phyloP scores from a whole-genome alignment of 1,284 basidiomycete species.

The Apiotrichum domesticum region DNA sequence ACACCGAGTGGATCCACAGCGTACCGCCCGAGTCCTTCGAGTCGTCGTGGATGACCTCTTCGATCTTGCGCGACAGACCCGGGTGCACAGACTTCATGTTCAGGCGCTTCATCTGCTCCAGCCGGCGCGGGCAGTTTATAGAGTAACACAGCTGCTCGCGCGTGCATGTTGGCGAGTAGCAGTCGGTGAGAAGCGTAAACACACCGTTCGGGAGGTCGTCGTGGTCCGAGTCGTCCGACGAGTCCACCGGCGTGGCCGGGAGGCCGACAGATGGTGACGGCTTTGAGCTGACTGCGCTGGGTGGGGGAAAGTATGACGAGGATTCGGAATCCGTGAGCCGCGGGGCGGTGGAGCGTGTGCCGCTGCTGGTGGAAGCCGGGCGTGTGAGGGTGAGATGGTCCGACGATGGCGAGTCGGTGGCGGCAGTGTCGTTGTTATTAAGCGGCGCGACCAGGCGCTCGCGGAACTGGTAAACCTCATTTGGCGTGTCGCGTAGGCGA shows the following conservation, averaged over 20 bases:
- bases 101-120: constrained; percentile 88
- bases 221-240: constrained; percentile 37
- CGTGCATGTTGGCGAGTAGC: constrained; percentile 96
- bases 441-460: constrained; percentile 45
- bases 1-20: constrained; percentile 96
- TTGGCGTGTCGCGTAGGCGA: constrained; percentile 77
- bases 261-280: neutral
- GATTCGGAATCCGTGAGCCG: constrained; percentile 4
- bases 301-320: constrained; percentile 22
- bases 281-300: neutral
- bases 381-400: constrained; percentile 16
- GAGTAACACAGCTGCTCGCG: constrained; percentile 90
- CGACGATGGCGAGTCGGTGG: constrained; percentile 26
- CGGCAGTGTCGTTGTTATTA: constrained; percentile 19
- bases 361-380: constrained; percentile 24
- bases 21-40: constrained; percentile 74
- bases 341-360: neutral
- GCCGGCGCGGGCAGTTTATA: constrained; percentile 86
- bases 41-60: constrained; percentile 72
- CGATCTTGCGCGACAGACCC: constrained; percentile 66
- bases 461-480: constrained; percentile 88
- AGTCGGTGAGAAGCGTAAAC: constrained; percentile 93
- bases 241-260: neutral
- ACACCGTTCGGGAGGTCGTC: constrained; percentile 84
- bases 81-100: constrained; percentile 82